A percentile compares a stretch with the other conserved stretches of the same genome.
phyloP scores from a whole-genome alignment of 2,329 filamentous ascomycete species.

The Lecanicillium sp. region DNA sequence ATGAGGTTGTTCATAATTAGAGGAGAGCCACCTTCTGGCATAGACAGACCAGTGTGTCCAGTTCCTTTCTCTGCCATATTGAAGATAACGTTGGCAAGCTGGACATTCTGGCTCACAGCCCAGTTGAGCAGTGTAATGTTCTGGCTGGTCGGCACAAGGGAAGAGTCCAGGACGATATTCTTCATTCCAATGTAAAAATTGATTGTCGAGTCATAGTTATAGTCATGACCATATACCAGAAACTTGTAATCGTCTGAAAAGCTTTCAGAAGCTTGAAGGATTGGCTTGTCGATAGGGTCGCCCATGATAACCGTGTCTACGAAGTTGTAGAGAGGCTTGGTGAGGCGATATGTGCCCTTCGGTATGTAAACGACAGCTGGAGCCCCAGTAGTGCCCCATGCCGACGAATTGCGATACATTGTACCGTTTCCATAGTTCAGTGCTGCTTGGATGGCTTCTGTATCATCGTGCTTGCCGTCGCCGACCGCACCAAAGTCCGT shows the following conservation, averaged over 20 bases:
- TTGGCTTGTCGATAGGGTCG: conserved; percentile 19
- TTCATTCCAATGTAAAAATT: conserved; percentile 26
- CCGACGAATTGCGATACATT: conserved; percentile 6
- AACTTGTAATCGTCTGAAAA: conserved; percentile 9
- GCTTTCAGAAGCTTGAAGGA: conserved; percentile 16
- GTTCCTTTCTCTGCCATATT: conserved; percentile 23
- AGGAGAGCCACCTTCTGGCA: conserved; percentile 25
- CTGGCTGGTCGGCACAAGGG: conserved; percentile 11
- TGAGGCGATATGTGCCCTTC: conserved; percentile 21
- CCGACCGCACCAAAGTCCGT: conserved; percentile 57
- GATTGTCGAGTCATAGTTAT: conserved; percentile 20
- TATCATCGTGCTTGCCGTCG: conserved; percentile 63
- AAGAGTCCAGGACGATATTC: conserved; percentile 22
- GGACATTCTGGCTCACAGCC: conserved; percentile 22
- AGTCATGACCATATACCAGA: conserved; percentile 10
- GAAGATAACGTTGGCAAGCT: conserved; percentile 21
- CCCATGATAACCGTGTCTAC: conserved; percentile 23
- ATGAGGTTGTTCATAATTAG: conserved; percentile 22
- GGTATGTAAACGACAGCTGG: conserved; percentile 20
- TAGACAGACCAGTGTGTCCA: conserved; percentile 26
- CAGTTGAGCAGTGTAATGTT: conserved; percentile 20
- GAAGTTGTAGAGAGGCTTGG: conserved; percentile 19
- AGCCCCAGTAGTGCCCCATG: conserved; percentile 11
- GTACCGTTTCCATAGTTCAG: conserved; percentile 11
- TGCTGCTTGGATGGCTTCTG: conserved; percentile 52